phyloP scores from a whole-genome alignment of 208 protist genomes.

The Crithidia acanthocephali region DNA sequence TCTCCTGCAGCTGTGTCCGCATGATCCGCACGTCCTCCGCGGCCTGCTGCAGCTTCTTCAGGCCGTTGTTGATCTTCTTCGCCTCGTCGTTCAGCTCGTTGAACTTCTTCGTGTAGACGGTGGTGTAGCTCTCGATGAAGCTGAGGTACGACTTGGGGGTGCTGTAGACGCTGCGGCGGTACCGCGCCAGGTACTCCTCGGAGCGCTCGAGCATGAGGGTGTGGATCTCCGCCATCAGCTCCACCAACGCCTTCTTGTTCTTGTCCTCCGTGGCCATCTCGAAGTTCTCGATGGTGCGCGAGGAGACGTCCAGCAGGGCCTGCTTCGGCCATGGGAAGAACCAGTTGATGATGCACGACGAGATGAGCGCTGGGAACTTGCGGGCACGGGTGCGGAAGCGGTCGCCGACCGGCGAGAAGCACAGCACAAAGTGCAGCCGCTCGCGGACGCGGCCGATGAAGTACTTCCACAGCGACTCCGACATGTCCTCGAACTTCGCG shows the following conservation, averaged over 20 bases:
- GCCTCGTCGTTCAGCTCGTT: conserved; percentile 90
- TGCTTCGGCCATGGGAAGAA: conserved; percentile 98
- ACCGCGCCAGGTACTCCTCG: conserved; percentile 93
- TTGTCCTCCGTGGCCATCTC: conserved; percentile 93
- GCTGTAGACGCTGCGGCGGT: conserved; percentile 93
- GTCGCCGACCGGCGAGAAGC: conserved; percentile 98
- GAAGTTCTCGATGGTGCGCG: conserved; percentile 89
- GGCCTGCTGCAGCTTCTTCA: conserved; percentile 95
- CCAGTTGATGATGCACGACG: conserved; percentile 98
- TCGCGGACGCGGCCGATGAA: conserved; percentile 97
- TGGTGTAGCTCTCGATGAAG: conserved; percentile 94
- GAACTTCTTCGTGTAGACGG: conserved; percentile 94
- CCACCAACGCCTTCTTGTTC: conserved; percentile 88
- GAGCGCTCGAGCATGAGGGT: conserved; percentile 90
- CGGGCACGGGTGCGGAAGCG: conserved; percentile 96
- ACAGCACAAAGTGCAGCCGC: conserved; percentile 98
- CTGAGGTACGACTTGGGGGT: conserved; percentile 95
- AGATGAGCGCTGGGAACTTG: conserved; percentile 98
- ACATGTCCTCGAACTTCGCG: conserved; percentile 95
- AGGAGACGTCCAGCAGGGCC: conserved; percentile 94
- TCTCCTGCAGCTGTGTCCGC: conserved; percentile 95
- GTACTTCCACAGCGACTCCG: conserved; percentile 96
- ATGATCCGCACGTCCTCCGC: conserved; percentile 94
- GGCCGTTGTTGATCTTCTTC: conserved; percentile 94
- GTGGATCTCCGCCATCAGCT: conserved; percentile 94